Evolutionary conservation across 257 asterid genomes (phyloP).

Genomic region (Salvia hispanica): DNA sequence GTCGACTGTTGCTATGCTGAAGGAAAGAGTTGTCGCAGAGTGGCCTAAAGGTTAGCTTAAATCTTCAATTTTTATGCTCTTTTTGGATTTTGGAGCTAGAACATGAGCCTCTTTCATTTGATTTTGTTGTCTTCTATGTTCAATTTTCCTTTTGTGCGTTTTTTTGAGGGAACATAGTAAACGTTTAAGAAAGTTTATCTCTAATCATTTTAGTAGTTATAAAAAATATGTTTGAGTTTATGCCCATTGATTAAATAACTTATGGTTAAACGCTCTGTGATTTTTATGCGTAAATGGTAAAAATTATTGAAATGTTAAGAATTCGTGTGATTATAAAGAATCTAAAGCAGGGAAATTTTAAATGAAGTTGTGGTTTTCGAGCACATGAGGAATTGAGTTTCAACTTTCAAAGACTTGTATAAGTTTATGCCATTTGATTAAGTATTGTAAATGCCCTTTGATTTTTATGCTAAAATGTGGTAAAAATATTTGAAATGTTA

Average conservation of each 20-base stretch:
- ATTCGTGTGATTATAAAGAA: neutral
- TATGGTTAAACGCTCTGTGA: slow-evolving; percentile 11
- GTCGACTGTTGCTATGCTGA: slow-evolving; percentile 79
- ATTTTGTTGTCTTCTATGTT: neutral
- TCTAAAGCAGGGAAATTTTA: slow-evolving; percentile 6
- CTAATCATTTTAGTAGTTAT: neutral
- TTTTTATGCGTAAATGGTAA: neutral
- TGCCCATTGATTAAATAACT: neutral
- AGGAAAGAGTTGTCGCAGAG: slow-evolving; percentile 70
- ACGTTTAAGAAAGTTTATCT: slow-evolving; percentile 8
- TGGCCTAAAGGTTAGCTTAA: slow-evolving; percentile 54
- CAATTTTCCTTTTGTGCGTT: slow-evolving; percentile 2
- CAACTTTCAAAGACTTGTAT: neutral
- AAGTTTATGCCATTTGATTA: no score
- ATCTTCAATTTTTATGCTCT: slow-evolving; percentile 12
- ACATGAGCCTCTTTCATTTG: slow-evolving; percentile 4
- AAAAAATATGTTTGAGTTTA: no score
- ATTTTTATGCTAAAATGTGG: neutral
- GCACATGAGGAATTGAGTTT: neutral
- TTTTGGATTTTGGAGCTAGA: neutral
- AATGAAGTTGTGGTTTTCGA: neutral
- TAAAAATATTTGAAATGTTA: neutral
- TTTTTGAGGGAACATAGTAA: neutral
- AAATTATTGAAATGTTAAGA: neutral
- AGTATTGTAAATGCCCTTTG: neutral